A percentile compares a stretch with the other conserved stretches of the same genome.
Conservation (phyloP, 2,329 filamentous ascomycete species). For the Beauveria sp. region DNA sequence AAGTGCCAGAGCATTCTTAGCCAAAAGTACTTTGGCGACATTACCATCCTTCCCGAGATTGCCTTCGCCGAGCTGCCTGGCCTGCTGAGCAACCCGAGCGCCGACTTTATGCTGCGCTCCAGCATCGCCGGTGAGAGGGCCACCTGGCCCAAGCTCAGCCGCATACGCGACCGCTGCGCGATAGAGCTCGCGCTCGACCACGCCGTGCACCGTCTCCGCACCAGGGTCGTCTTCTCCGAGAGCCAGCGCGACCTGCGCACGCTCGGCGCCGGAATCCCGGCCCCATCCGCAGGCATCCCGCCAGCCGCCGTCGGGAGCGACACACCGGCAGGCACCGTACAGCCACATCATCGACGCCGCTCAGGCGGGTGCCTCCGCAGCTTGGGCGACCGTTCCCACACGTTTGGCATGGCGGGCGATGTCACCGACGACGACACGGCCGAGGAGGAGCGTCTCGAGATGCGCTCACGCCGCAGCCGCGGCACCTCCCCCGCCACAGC, state of each 20-base stretch:
- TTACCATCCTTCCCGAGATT: constrained; percentile 83
- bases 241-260: constrained; percentile 54
- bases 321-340: constrained; percentile 18
- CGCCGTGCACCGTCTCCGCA: constrained; percentile 61
- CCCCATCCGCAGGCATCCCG: constrained; percentile 13
- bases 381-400: constrained; percentile 26
- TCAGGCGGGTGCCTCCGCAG: constrained; percentile 43
- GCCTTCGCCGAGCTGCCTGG: constrained; percentile 64
- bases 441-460: constrained; percentile 36
- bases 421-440: constrained; percentile 38
- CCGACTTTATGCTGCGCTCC: constrained; percentile 77
- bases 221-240: constrained; percentile 61
- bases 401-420: constrained; percentile 24
- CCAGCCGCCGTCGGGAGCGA: constrained; percentile 16
- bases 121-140: constrained; percentile 74
- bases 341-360: constrained; percentile 36
- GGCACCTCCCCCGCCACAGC: constrained; percentile 19
- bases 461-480: constrained; percentile 25
- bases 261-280: constrained; percentile 25
- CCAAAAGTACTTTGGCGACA: constrained; percentile 90
- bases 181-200: constrained; percentile 79
- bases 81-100: constrained; percentile 75
- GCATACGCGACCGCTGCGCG: constrained; percentile 78
- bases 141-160: constrained; percentile 83
- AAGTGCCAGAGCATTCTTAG: constrained; percentile 76